Evolutionary conservation across 305 asterid genomes (phyloP).

Genomic region (Fraxinus albicans): DNA sequence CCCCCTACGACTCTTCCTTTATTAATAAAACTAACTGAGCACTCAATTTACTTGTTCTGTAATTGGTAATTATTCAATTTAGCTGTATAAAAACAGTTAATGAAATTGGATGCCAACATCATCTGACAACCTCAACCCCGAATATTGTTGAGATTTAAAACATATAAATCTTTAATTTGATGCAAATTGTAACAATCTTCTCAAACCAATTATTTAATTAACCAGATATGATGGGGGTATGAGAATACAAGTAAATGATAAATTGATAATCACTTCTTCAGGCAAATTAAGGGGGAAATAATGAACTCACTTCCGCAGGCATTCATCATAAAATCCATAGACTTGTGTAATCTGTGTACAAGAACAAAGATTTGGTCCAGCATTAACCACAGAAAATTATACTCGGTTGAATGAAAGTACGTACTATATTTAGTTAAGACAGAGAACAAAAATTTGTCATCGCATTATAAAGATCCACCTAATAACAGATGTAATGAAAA

Average conservation of each 20-base stretch:
- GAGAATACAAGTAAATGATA: not conserved
- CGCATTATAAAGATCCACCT: not conserved
- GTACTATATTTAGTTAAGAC: not conserved
- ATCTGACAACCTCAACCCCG: not conserved
- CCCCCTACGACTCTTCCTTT: not conserved
- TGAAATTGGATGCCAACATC: not conserved
- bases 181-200: not conserved
- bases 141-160: not conserved
- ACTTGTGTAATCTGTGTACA: constrained; percentile 88
- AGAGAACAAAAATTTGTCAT: not conserved
- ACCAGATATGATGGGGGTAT: not conserved
- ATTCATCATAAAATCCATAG: constrained; percentile 94
- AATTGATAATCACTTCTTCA: not conserved
- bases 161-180: not conserved
- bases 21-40: not conserved
- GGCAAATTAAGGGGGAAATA: constrained; percentile 12
- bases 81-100: not conserved
- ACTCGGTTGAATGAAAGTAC: not conserved
- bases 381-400: constrained; percentile 9
- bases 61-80: not conserved
- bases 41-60: not conserved
- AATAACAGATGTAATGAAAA: not conserved
- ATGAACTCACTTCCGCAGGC: constrained; percentile 86
- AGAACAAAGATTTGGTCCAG: constrained; percentile 15
- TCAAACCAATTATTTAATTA: not conserved